Evolutionary conservation across 768 basidiomycete genomes (phyloP), one percentile per base, ranked within the genome.

Genomic region (Naganishia vaughanmartiniae): DNA sequence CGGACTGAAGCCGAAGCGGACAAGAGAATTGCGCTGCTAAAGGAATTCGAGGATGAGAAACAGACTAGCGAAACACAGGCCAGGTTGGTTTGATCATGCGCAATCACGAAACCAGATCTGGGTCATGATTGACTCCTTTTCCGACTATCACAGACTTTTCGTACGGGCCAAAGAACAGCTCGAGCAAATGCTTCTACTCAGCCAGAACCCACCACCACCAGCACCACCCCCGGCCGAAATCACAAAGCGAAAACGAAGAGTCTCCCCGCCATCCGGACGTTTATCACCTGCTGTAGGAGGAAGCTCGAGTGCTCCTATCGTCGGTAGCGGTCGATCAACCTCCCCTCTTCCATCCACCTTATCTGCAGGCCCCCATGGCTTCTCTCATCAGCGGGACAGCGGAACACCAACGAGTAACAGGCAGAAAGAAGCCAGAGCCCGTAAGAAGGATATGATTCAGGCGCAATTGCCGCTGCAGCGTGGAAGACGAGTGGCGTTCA

Each of bases 401-500:
- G 39, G 39, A 28, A 63, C 60, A 4, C 60, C 60, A 14, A 45
- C 39, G 19, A 42, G 60, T 26, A 63, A 12, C 14, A 45, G 36
- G 15, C 28, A 31, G 19, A 63, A 63, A 21, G 60, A 63, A 6
- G 26, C 39, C 36, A 63, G 24, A 34, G 24, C 30, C 60, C 60
- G 60, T 11, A 63, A 63, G 42, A 63, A 34, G 60, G 60, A 63
- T 28, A 28, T 63, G 39, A 63, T 63, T 28, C 60, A 63, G 26
- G 60, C 60, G n/a, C 83, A 83, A 70, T 70, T 83, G 15, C 83
- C 83, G 11, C 73, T 84, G 4, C 72, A 70, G 28, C 75, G 79
- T 0, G 83, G 82, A 0, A 30, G 83, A 26, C 77, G 73, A 54
- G 81, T 84, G 46, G 80, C 80, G 0, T 83, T 83, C 74, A 77